Evolutionary conservation across 345 rosid species (phyloP), one percentile per base, ranked within the genome.

Genomic region (Eucalyptus paniculata): DNA sequence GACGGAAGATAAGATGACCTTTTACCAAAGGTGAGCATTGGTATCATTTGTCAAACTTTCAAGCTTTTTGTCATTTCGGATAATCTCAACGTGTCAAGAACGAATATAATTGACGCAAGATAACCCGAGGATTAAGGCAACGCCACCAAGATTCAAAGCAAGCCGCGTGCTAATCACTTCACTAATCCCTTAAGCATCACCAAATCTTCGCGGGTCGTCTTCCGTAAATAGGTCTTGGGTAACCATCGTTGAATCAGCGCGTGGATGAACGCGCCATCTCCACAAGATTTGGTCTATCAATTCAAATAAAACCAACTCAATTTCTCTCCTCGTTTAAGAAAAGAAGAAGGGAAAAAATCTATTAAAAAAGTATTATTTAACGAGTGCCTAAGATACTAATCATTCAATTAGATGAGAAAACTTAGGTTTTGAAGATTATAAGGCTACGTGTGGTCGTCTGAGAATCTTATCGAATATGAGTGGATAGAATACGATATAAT

Each of bases 391-490:
- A 21, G 4, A 6, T 77, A 40, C 47, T 11, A 77, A 65, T 65
- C 18, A 30, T 65, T 16, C 77, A 65, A n/a, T 30, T 14, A 4
- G 0, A 65, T 4, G 77, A 65, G 21, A 15, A 65, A n/a, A 65
- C 11, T n/a, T 65, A n/a, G 77, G 67, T 60, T 65, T 65, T 65
- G 1, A 60, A 60, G 16, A 28, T 56, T 56, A 56, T 24, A 56
- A 56, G 12, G 1, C 12, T 56, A 9, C 3, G 1, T 56, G 0
- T 56, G 28, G 6, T 56, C 1, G 1, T 23, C 6, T 56, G 3
- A 56, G 2, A 21, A 21, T 23, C 12, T 56, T 21, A 23, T 56
- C 3, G 2, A 1, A 56, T 56, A 23, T 1, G 28, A 56, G 0
- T 56, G 1, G 6, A 56, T 9, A 56, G 3, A 56, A 24, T 56